These are phyloP conservation scores for Pisolithus albus DNA, from an alignment of 768 basidiomycete genomes.

Conservation along the genomic window DNA sequence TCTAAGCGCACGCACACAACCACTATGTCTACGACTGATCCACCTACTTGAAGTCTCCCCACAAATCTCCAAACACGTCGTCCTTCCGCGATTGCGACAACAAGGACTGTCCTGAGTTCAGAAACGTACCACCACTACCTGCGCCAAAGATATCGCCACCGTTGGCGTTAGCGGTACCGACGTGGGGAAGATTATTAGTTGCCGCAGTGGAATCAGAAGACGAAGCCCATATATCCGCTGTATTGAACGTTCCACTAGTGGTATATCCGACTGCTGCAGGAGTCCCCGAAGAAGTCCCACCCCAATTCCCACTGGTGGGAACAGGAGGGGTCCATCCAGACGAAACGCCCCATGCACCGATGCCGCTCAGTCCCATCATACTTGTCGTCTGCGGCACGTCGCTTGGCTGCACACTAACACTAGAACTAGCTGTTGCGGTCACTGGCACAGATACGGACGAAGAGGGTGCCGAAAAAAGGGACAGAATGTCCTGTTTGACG, in stretches of 20 bases:
- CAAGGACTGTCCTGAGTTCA: too few species aligned
- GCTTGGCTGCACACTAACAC: too few species aligned
- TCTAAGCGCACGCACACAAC: background rate
- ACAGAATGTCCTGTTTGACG: slow-evolving; percentile 79
- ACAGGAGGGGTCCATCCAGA: slow-evolving; percentile 52
- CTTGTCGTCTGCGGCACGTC: slow-evolving; percentile 30
- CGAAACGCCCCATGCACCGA: slow-evolving; percentile 58
- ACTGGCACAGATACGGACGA: background rate
- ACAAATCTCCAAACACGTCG: slow-evolving; percentile 76
- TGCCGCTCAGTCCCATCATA: slow-evolving; percentile 49
- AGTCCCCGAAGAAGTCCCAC: slow-evolving; percentile 6
- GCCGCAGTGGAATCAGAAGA: slow-evolving; percentile 16
- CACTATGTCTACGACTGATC: background rate
- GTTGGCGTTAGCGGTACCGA: too few species aligned
- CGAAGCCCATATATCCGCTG: slow-evolving; percentile 55
- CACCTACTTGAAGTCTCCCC: slow-evolving; percentile 72
- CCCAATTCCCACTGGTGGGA: slow-evolving; percentile 30
- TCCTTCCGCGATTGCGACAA: slow-evolving; percentile 46
- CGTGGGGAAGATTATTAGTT: slow-evolving; percentile 26
- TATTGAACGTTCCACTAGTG: slow-evolving; percentile 19
- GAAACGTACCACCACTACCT: too few species aligned
- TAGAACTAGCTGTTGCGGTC: too few species aligned
- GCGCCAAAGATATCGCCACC: too few species aligned
- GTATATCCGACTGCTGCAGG: background rate
- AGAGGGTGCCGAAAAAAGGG: slow-evolving; percentile 49